phyloP scores from a whole-genome alignment of 2,329 filamentous ascomycete species.

The Ophiostoma quercus region DNA sequence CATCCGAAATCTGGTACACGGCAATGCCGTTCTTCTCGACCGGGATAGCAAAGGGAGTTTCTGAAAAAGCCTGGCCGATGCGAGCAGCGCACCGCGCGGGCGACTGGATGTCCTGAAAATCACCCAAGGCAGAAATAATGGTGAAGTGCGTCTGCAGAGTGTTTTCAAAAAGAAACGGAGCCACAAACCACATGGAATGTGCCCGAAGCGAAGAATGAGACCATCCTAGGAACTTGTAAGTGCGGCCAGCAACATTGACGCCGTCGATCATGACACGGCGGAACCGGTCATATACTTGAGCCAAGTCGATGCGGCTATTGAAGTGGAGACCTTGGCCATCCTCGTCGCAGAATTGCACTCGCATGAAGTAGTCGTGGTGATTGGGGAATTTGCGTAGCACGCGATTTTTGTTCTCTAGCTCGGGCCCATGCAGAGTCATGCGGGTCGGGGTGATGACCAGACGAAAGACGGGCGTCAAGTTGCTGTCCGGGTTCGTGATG shows the following conservation, averaged over 20 bases:
- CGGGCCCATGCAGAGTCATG: constrained; percentile 54
- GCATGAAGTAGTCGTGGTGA: constrained; percentile 58
- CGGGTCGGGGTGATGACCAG: constrained; percentile 56
- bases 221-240: constrained; percentile 67
- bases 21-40: constrained; percentile 39
- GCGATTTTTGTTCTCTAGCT: constrained; percentile 63
- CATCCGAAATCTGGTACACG: constrained; percentile 42
- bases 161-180: constrained; percentile 39
- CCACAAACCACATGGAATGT: constrained; percentile 63
- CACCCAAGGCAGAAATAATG: constrained; percentile 47
- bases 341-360: constrained; percentile 71
- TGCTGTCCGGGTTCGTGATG: constrained; percentile 32
- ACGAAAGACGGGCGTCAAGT: constrained; percentile 50
- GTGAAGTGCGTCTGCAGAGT: constrained; percentile 36
- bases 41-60: constrained; percentile 61
- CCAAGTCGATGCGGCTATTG: constrained; percentile 47
- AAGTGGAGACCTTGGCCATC: constrained; percentile 59
- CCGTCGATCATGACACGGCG: constrained; percentile 52
- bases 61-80: constrained; percentile 66
- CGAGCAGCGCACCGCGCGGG: constrained; percentile 55
- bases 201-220: constrained; percentile 71
- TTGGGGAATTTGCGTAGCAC: constrained; percentile 61
- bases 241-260: constrained; percentile 58
- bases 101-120: constrained; percentile 47
- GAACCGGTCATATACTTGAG: constrained; percentile 55